phyloP scores from a whole-genome alignment of 441 rosid genomes.

The Capsella rubella region DNA sequence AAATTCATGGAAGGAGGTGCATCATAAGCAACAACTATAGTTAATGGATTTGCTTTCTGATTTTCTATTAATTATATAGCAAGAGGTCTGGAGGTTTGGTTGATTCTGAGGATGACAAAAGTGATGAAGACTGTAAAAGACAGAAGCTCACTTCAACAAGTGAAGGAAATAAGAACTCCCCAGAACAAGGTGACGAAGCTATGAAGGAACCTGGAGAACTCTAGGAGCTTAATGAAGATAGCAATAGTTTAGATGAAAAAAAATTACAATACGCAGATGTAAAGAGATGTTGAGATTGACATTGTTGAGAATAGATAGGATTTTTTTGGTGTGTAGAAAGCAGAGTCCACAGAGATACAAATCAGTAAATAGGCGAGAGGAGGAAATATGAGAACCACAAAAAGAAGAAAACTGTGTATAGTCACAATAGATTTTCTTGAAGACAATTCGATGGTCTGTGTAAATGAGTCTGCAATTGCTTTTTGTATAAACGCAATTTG shows the following conservation, averaged over 20 bases:
- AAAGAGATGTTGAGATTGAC: neutral
- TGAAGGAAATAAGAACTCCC: constrained; percentile 19
- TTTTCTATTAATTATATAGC: constrained; percentile 42
- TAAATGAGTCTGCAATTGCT: too few relatives aligned
- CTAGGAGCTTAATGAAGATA: constrained; percentile 34
- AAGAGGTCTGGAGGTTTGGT: constrained; percentile 73
- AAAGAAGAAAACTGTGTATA: too few relatives aligned
- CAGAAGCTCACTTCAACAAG: constrained; percentile 41
- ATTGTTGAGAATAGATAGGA: neutral
- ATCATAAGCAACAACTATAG: neutral
- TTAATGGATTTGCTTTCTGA: constrained; percentile 21
- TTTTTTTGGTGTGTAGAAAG: neutral
- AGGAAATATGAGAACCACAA: too few relatives aligned
- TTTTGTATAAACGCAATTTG: too few relatives aligned
- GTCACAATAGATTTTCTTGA: too few relatives aligned
- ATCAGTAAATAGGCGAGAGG: too few relatives aligned
- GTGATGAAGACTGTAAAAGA: constrained; percentile 68
- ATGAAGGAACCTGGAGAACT: constrained; percentile 31
- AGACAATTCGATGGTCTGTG: too few relatives aligned
- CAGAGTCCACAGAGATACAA: too few relatives aligned
- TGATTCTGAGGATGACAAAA: constrained; percentile 84
- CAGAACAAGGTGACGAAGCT: constrained; percentile 4
- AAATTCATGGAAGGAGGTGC: constrained; percentile 10
- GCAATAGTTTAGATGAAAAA: constrained; percentile 54
- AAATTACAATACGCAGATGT: constrained; percentile 28